These are phyloP conservation scores for Coemansia sp. DNA, from an alignment of 192 early-diverging fungal genomes.

Conservation along the genomic window DNA sequence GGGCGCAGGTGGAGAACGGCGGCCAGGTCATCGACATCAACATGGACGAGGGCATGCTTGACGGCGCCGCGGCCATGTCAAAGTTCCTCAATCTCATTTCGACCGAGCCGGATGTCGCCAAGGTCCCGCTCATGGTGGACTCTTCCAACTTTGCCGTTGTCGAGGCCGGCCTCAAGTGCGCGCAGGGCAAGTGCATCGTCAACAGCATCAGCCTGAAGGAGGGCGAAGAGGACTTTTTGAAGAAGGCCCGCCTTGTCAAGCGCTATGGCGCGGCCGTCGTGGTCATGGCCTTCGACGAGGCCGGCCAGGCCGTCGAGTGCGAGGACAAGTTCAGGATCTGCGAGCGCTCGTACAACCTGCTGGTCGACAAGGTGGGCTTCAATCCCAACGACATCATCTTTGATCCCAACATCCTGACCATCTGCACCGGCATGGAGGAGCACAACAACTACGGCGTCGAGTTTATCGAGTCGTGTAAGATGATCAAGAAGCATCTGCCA, in stretches of 20 bases:
- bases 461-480: conserved; percentile 74
- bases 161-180: conserved; percentile 91
- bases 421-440: conserved; percentile 96
- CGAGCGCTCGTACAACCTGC: conserved; percentile 82
- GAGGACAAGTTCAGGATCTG: conserved; percentile 89
- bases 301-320: conserved; percentile 82
- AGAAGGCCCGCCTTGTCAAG: conserved; percentile 82
- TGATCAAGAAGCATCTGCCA: conserved; percentile 78
- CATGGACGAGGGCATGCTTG: conserved; percentile 95
- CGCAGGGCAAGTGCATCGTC: conserved; percentile 96
- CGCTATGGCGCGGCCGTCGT: conserved; percentile 94
- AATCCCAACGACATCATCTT: conserved; percentile 81
- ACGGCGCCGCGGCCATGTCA: conserved; percentile 90
- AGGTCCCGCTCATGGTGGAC: conserved; percentile 91
- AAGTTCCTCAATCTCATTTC: conserved; percentile 91
- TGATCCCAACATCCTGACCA: conserved; percentile 95
- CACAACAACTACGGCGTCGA: conserved; percentile 96
- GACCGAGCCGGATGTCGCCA: conserved; percentile 89
- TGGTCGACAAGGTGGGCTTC: conserved; percentile 83
- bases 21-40: conserved; percentile 95
- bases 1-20: conserved; percentile 91
- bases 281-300: conserved; percentile 97
- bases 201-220: conserved; percentile 97
- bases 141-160: conserved; percentile 98
- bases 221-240: conserved; percentile 88